Evolutionary conservation across 208 protist species (phyloP).

Genomic region (Porcisia hertigi): DNA sequence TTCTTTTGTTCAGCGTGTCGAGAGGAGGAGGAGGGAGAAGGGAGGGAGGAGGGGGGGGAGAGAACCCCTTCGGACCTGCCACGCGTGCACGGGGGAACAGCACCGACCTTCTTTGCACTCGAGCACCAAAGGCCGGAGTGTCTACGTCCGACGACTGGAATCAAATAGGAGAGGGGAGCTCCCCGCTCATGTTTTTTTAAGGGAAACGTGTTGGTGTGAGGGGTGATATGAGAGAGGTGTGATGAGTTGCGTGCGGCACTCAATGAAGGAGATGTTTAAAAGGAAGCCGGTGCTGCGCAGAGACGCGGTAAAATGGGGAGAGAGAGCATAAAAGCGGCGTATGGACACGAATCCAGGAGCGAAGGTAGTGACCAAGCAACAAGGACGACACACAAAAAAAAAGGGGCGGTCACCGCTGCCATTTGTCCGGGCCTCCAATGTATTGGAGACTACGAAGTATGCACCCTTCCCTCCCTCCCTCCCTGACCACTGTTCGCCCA

Average conservation of each 20-base stretch:
- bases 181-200: not conserved
- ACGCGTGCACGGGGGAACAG: not conserved
- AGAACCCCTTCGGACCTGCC: not conserved
- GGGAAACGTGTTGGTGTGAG: not conserved
- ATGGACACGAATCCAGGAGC: not conserved
- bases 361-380: slow-evolving; percentile 4
- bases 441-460: too few species aligned
- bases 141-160: not conserved
- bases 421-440: too few species aligned
- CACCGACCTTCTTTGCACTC: not conserved
- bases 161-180: not conserved
- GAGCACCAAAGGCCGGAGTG: not conserved
- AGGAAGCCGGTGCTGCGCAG: not conserved
- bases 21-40: not conserved
- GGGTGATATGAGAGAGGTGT: not conserved
- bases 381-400: not conserved
- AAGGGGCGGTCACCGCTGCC: too few species aligned
- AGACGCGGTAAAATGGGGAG: not conserved
- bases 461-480: not conserved
- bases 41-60: not conserved
- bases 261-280: not conserved
- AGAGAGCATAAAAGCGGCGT: not conserved
- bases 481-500: too few species aligned
- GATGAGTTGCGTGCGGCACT: not conserved
- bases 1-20: not conserved